Base-by-base conservation (phyloP, 805 yeast genomes). In the Deakozyma indianensis region DNA sequence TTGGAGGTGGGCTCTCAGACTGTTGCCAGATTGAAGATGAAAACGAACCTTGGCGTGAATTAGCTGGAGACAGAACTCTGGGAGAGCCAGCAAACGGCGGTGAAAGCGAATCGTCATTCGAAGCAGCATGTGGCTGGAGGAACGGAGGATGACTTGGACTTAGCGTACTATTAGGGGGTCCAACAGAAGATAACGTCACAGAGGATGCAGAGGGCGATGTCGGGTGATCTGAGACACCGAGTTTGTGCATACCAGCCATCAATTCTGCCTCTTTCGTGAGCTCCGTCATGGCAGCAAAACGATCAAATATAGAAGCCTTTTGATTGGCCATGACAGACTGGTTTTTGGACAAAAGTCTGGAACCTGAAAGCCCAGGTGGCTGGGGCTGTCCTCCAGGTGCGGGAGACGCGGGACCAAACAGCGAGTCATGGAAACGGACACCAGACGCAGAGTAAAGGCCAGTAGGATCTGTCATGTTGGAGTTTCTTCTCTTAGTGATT, bases 251-350 rank as follows among this genome's bases (percentile, higher is more conserved):
- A n/a, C 38, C 38, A 9, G 38, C 38, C 11, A n/a, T 11, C 5
- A 32, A 20, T n/a, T 32, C 38, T 9, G 18, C 18, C 18, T 32
- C 38, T n/a, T n/a, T 32, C 4, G 38, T 32, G 18, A 32, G 38
- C 38, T 32, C 38, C 4, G 38, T 32, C 38, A 32, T 32, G 18
- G 38, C 38, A n/a, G 38, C 38, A n/a, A 32, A 32, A 14, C 38
- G 38, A 32, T 32, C 38, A n/a, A 32, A 32, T 7, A 32, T 32
- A 5, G 38, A 32, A 11, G 38, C 38, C 11, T 32, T 32, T 32
- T 32, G 38, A n/a, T 32, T 32, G 18, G 18, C 18, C 38, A 32
- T 14, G 16, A 32, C 18, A 5, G 38, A 32, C 18, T 32, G 38
- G 18, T 32, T 32, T n/a, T 32, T 32, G 5, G 38, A 9, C 18